These are phyloP conservation scores for Daldinia grandis DNA, from an alignment of 495 filamentous ascomycete species.

Conservation along the genomic window DNA sequence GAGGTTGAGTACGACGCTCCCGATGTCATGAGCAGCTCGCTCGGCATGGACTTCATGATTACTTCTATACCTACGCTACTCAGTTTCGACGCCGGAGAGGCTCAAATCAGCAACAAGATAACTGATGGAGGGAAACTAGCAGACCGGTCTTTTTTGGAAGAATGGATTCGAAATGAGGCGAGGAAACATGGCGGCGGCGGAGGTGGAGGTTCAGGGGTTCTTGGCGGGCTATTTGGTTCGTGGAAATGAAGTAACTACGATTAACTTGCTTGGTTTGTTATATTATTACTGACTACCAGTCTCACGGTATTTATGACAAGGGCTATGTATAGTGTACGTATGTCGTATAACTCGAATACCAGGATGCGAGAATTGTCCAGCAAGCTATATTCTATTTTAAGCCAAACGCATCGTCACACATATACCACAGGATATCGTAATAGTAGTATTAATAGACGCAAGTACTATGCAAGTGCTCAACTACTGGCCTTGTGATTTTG, in stretches of 20 bases:
- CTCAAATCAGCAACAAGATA: conserved; percentile 63
- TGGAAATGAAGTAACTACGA: conserved; percentile 32
- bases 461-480: background rate
- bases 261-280: background rate
- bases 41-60: conserved; percentile 68
- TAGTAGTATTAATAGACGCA: background rate
- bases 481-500: background rate
- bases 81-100: conserved; percentile 68
- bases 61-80: conserved; percentile 73
- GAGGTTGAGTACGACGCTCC: conserved; percentile 71
- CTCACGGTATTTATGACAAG: background rate
- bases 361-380: background rate
- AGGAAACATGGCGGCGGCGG: conserved; percentile 59
- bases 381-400: background rate
- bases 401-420: background rate
- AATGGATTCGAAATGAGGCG: conserved; percentile 69
- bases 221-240: conserved; percentile 57
- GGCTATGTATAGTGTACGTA: background rate
- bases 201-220: conserved; percentile 41
- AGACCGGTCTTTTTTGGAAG: conserved; percentile 61
- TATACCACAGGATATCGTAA: conserved; percentile 31
- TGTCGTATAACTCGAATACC: background rate
- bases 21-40: conserved; percentile 60
- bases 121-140: conserved; percentile 61
- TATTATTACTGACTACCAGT: background rate